Conservation (phyloP, 768 basidiomycete species). For the Lactifluus rugatus region DNA sequence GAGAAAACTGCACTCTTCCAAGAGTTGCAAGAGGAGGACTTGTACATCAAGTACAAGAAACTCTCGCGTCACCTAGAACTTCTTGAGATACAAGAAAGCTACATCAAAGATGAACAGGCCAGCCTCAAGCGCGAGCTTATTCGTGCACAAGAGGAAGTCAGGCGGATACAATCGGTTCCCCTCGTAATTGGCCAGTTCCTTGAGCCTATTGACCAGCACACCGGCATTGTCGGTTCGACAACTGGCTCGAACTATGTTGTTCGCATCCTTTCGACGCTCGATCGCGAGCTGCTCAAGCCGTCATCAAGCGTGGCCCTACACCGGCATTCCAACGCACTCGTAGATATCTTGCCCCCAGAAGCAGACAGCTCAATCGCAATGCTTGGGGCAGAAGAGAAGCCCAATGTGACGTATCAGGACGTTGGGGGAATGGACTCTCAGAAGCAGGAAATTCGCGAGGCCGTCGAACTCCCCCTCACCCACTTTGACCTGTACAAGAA, state of each 20-base stretch:
- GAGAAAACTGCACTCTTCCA: slow-evolving; percentile 85
- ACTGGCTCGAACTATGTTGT: slow-evolving; percentile 99
- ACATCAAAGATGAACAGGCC: slow-evolving; percentile 97
- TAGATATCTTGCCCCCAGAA: slow-evolving; percentile 97
- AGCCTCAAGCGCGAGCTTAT: slow-evolving; percentile 97
- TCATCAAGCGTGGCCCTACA: slow-evolving; percentile 97
- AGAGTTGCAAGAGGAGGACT: slow-evolving; percentile 81
- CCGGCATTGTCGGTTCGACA: slow-evolving; percentile 94
- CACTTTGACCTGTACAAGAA: slow-evolving; percentile 98
- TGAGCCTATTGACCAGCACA: slow-evolving; percentile 95
- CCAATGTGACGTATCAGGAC: slow-evolving; percentile 87
- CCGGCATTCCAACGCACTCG: slow-evolving; percentile 95
- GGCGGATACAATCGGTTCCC: slow-evolving; percentile 96
- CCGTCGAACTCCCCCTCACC: slow-evolving; percentile 92
- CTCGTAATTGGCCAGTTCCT: slow-evolving; percentile 99
- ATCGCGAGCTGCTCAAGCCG: slow-evolving; percentile 94
- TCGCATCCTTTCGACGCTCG: slow-evolving; percentile 91
- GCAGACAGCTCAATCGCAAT: slow-evolving; percentile 96
- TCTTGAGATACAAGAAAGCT: slow-evolving; percentile 88
- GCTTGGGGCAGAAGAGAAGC: slow-evolving; percentile 90
- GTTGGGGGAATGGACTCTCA: slow-evolving; percentile 96
- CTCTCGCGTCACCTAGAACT: slow-evolving; percentile 92
- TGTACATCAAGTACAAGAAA: slow-evolving; percentile 97
- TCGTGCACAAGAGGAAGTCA: slow-evolving; percentile 98
- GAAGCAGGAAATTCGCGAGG: slow-evolving; percentile 98